Evolutionary conservation across 257 asterid species (phyloP), one percentile per base, ranked within the genome.

Genomic region (Fraxinus americana): DNA sequence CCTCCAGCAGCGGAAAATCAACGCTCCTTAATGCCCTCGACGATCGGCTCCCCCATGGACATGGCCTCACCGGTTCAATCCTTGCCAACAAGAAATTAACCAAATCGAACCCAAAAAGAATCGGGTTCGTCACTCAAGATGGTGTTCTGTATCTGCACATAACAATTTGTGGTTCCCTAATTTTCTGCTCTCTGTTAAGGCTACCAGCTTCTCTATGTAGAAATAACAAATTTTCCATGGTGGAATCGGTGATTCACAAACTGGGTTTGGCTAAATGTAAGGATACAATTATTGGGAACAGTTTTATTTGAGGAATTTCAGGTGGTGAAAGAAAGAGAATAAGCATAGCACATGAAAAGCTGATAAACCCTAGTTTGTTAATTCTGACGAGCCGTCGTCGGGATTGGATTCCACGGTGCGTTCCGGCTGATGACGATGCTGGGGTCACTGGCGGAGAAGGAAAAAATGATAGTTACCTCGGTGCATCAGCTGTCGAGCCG

Each of bases 401-500:
- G 99, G 99, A 4, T 75, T 95, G 79, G 99, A 95, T 71, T 86
- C 99, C 0, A 95, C 99, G 52, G 96, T 97, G 99, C 99, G 77
- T 88, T 78, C 76, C 67, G 96, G 85, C 76, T 95, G 78, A 82
- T 91, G 63, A 78, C 86, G 73, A 82, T 96, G 11, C 79, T 95
- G 78, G 90, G 88, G 11, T 82, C 84, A 21, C n/a, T 93, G 73
- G 96, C 98, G 27, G 84, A 82, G 75, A 93, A 85, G 81, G 99
- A 98, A 35, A 95, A 91, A 83, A 89, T 98, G 39, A 88, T 95
- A 69, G 90, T 95, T 54, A 86, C 92, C 21, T 89, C 98, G 65
- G 93, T 93, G 66, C 99, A 95, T 79, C 99, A 95, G 85, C 98
- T 97, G 6, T 93, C 99, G 57, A 95, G 99, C 84, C 86, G 97